Percentiles rank a stretch among this genome's conserved stretches.
These are phyloP conservation scores for Cladophialophora yegresii DNA, from an alignment of 2,329 filamentous ascomycete species.

Conservation along the genomic window DNA sequence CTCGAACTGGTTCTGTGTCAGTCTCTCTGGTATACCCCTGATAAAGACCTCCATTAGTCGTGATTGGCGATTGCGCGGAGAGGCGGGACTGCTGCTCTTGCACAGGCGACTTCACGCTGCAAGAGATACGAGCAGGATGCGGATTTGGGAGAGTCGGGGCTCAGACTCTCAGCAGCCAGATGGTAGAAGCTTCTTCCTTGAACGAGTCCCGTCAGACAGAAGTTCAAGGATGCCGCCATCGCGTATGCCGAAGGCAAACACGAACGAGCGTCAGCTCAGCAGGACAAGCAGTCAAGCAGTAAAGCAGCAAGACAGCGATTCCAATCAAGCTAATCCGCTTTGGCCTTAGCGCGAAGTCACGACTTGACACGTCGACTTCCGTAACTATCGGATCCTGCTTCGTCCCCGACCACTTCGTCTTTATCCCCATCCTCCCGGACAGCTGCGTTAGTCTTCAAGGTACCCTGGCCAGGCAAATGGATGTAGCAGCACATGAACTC, in stretches of 20 bases:
- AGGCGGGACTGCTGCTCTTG: not conserved
- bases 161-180: not conserved
- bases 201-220: not conserved
- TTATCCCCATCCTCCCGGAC: not conserved
- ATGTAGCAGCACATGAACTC: not conserved
- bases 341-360: not conserved
- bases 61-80: not conserved
- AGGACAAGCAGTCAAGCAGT: no score
- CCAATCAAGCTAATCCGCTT: not conserved
- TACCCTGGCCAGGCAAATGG: not conserved
- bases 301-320: no score
- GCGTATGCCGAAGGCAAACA: not conserved
- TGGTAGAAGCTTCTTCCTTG: not conserved
- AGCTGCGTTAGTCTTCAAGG: not conserved
- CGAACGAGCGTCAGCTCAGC: no score
- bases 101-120: not conserved
- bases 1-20: slow-evolving; percentile 48
- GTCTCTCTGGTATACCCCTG: slow-evolving; percentile 45
- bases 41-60: slow-evolving; percentile 53
- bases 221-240: not conserved
- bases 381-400: not conserved
- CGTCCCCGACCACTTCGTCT: not conserved
- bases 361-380: not conserved
- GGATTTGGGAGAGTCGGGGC: not conserved
- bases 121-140: not conserved